Base-by-base conservation (phyloP, 805 yeast species). In the Clavispora vitiphila region DNA sequence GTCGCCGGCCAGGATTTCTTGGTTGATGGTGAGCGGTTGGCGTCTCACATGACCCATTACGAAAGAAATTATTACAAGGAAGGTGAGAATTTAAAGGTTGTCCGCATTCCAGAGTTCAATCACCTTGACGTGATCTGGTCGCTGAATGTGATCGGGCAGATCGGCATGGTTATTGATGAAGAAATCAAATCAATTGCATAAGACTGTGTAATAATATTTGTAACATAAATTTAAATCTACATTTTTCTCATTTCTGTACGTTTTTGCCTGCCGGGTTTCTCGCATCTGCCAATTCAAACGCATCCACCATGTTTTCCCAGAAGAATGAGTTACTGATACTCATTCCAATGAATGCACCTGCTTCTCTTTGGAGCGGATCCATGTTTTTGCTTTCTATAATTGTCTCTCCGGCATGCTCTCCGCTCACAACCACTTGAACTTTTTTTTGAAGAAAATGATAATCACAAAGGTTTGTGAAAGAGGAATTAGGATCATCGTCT, bases 51-150 rank as follows among this genome's bases (percentile, higher is more conserved):
- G 62, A 61, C 68, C 14, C 62, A 70, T 29, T 69, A 71, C 45
- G 98, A 91, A 61, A 67, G 71, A 1, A 48, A 53, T 2, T 47
- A 49, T n/a, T 75, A 65, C 47, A 46, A 45, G 24, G 60, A 54
- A 31, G 69, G 68, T 47, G 58, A 47, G 25, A 54, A 67, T 60
- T 47, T 75, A 60, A 48, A 60, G 11, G 62, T 65, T 16, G 54
- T 68, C 16, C 73, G 72, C 38, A 46, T 91, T 5, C 75, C 77
- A 0, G 74, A 71, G 8, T 91, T 91, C 59, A 79, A 89, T 14
- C 99, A 91, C 61, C 65, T 91, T 39, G 99, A 91, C 62, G 96
- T 89, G 1, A 67, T 90, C 11, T 91, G 99, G 99, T 91, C 97
- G 0, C 80, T 76, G 54, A 90, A 86, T 56, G 81, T 81, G 1